A percentile compares a stretch with the other conserved stretches of the same genome.
Conservation (phyloP, 2,329 filamentous ascomycete species). For the Blastomyces percursus region DNA sequence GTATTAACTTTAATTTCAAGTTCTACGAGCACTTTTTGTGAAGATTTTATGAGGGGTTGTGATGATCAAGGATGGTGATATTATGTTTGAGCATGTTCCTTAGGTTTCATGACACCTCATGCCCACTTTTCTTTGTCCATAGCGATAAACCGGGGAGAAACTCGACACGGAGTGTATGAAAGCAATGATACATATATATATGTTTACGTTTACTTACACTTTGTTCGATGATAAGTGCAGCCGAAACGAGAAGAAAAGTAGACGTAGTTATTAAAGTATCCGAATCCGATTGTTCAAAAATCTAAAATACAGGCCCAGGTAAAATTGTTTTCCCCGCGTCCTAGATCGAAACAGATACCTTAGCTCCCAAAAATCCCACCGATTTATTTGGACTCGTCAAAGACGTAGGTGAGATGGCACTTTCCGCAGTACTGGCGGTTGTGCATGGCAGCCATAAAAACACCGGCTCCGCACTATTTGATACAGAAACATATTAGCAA, state of each 20-base stretch:
- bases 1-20: background rate
- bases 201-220: too few relatives aligned
- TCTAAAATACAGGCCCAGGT: background rate
- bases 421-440: conserved; percentile 94
- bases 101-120: background rate
- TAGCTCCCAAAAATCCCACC: background rate
- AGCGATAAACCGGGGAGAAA: background rate
- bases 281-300: background rate
- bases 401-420: conserved; percentile 61
- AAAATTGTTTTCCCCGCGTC: background rate
- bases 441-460: conserved; percentile 99
- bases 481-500: background rate
- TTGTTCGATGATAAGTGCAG: too few relatives aligned
- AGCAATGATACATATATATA: background rate
- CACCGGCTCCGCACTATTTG: conserved; percentile 86
- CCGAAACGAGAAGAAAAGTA: background rate
- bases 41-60: background rate
- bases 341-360: background rate
- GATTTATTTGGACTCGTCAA: conserved; percentile 51
- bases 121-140: background rate
- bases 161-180: background rate
- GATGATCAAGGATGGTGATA: background rate
- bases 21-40: background rate
- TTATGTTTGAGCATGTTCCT: background rate
- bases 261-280: background rate